Base-by-base conservation (phyloP, 2,329 filamentous ascomycete species). In the Curvularia spicifera region DNA sequence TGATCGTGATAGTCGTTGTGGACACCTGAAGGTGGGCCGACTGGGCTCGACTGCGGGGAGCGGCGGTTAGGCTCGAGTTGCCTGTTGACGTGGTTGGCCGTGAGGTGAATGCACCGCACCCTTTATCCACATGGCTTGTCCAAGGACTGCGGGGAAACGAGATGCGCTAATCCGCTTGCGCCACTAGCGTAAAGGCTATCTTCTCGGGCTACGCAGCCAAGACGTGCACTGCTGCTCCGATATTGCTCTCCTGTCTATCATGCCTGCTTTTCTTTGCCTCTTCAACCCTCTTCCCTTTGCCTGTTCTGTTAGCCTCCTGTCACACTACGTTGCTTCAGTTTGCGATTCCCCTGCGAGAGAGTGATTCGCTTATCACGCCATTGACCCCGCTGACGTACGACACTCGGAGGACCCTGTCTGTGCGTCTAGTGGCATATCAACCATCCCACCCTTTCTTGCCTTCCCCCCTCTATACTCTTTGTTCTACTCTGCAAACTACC, bases 71-170 rank as follows among this genome's bases (percentile, higher is more conserved):
- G 53, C 50, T 62, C 54, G 50, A 46, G 46, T 35, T 55, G 54
- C 37, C n/a, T 28, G 15, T 24, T 31, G n/a, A 42, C 52, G 22
- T 64, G 61, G 56, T 64, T 65, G 61, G 63, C 53, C 43, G 46
- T 45, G 44, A 49, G 50, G 31, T 55, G 53, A 50, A 50, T 50
- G 48, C 53, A 35, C 53, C 50, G 50, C 44, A 60, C 43, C 45
- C 56, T 46, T 57, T 61, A 61, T 58, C 67, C 68, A 67, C 66
- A 67, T 63, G 57, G 53, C 31, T 71, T 67, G 63, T 72, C 61
- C 59, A 51, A 51, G 62, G 56, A 73, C 71, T 76, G 73, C 73
- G 73, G 73, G 72, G 73, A 73, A 75, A 50, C 18, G 39, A 50
- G 42, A 45, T 18, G 45, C 58, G 62, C 71, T 66, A 70, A 56